Conservation (phyloP, 257 asterid genomes). For the Solanum lycopersicoides region DNA sequence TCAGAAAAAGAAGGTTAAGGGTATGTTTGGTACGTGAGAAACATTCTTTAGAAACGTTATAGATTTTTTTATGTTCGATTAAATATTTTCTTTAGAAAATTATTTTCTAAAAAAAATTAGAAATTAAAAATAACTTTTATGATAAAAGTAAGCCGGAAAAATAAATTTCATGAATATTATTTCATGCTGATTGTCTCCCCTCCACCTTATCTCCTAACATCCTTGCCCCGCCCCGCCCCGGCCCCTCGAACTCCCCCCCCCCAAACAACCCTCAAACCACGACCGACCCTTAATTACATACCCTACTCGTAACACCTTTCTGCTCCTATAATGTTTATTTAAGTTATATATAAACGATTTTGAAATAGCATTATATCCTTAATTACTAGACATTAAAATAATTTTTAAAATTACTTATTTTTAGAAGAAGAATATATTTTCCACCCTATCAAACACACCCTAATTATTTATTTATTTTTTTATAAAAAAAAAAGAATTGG, state of each 20-base stretch:
- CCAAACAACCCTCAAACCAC: background rate
- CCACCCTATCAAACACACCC: background rate
- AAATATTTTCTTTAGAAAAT: no score
- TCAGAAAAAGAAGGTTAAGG: background rate
- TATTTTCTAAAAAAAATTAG: accelerated
- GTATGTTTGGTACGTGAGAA: background rate
- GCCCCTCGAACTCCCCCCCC: background rate
- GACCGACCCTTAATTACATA: no score
- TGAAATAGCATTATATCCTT: background rate
- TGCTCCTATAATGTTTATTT: background rate
- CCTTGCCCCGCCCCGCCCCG: background rate
- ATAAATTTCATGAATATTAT: background rate
- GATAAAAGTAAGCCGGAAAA: background rate
- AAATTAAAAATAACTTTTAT: background rate
- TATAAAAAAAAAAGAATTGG: background rate
- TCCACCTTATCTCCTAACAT: background rate
- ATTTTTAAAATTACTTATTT: no score
- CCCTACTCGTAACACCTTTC: background rate
- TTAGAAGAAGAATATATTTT: no score
- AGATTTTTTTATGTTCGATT: background rate
- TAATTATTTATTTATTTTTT: background rate
- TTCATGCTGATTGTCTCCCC: no score
- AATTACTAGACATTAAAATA: no score
- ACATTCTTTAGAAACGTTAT: background rate
- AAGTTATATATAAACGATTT: background rate